Evolutionary conservation across 352 stramenopile genomes (phyloP).

Genomic region (Phytophthora citrophthora): DNA sequence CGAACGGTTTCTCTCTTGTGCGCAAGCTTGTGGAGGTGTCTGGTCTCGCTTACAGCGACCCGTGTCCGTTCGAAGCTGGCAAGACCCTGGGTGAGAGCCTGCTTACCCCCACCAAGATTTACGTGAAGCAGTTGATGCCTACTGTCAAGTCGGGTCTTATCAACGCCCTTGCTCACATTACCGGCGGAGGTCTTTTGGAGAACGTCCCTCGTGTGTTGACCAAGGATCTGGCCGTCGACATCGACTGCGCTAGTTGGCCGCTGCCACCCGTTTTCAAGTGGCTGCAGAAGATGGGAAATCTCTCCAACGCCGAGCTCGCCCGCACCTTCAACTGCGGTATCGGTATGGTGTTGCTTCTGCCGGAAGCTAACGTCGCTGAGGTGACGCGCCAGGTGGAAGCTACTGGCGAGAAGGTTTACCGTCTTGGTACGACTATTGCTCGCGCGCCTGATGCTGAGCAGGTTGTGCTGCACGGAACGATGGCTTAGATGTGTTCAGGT

Average conservation of each 20-base stretch:
- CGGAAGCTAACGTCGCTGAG: conserved; percentile 88
- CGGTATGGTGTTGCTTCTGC: conserved; percentile 98
- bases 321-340: conserved; percentile 99
- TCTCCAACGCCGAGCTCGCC: conserved; percentile 96
- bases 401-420: conserved; percentile 90
- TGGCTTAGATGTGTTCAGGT: conserved; percentile 51
- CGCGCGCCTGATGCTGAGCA: conserved; percentile 71
- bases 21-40: conserved; percentile 96
- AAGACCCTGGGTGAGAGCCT: conserved; percentile 95
- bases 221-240: conserved; percentile 92
- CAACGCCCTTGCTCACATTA: conserved; percentile 98
- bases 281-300: conserved; percentile 93
- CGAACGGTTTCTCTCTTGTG: conserved; percentile 99
- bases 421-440: conserved; percentile 86
- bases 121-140: conserved; percentile 93
- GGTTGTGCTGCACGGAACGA: conserved; percentile 81
- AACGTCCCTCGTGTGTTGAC: conserved; percentile 97
- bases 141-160: conserved; percentile 82
- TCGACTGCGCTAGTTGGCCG: conserved; percentile 90
- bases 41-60: conserved; percentile 77
- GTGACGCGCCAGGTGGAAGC: conserved; percentile 85
- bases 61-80: conserved; percentile 76
- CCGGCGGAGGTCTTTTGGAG: conserved; percentile 97
- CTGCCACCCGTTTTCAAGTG: conserved; percentile 98
- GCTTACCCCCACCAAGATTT: conserved; percentile 98